A percentile compares a stretch with the other conserved stretches of the same genome.
Conservation (phyloP, 306 rosid genomes). For the Lotus japonicus region DNA sequence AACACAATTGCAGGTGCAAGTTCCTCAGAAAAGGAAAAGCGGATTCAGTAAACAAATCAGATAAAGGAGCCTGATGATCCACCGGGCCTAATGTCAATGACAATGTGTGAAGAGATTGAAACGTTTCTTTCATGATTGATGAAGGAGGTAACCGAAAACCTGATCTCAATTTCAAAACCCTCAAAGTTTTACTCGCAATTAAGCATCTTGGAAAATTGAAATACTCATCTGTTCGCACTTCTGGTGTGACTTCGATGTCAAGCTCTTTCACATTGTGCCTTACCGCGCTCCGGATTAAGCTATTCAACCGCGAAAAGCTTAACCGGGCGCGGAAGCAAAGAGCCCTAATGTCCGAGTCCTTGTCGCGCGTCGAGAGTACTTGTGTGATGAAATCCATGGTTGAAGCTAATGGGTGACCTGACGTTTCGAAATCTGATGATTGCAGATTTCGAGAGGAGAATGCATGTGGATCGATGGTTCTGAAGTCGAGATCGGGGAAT, state of each 20-base stretch:
- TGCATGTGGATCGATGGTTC: constrained; percentile 26
- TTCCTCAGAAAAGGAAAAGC: constrained; percentile 53
- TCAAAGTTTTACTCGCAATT: constrained; percentile 40
- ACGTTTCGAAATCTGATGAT: background rate
- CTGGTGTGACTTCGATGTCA: constrained; percentile 48
- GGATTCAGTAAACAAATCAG: constrained; percentile 48
- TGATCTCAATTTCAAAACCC: constrained; percentile 43
- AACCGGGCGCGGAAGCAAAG: constrained; percentile 52
- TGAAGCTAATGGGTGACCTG: background rate
- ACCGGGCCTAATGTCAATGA: constrained; percentile 40
- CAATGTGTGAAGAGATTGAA: constrained; percentile 39
- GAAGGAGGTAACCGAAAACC: constrained; percentile 75
- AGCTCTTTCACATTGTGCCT: constrained; percentile 55
- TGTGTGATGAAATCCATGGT: constrained; percentile 40
- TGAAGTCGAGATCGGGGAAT: constrained; percentile 76
- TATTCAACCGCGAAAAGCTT: constrained; percentile 55
- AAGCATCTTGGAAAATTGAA: constrained; percentile 71
- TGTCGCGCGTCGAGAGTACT: constrained; percentile 43
- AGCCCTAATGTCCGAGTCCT: constrained; percentile 41
- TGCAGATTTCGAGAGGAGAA: background rate
- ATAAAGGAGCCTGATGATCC: constrained; percentile 40
- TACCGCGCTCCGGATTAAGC: constrained; percentile 54
- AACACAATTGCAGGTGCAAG: constrained; percentile 42
- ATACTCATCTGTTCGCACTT: constrained; percentile 45
- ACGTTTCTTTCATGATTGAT: constrained; percentile 48